Evolutionary conservation across 1,284 basidiomycete genomes (phyloP).

Genomic region (Ceratobasidium sp.): DNA sequence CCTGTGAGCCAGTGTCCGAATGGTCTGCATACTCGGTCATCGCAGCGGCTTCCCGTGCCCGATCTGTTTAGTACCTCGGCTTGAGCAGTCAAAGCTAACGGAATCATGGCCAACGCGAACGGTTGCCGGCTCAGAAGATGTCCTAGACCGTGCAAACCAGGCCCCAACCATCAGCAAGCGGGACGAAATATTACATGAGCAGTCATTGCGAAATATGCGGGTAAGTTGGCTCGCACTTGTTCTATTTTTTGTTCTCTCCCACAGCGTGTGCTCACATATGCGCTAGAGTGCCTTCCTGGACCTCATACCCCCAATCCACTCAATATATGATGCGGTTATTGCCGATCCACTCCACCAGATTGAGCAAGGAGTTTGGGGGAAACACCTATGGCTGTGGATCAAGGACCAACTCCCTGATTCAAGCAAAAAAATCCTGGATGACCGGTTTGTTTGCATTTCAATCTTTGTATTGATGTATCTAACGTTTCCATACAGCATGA

Average conservation of each 20-base stretch:
- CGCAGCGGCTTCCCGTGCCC: not conserved
- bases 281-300: constrained; percentile 7
- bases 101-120: constrained; percentile 1
- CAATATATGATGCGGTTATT: not conserved
- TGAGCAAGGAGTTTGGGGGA: constrained; percentile 5
- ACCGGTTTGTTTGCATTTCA: not conserved
- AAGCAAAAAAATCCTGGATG: not conserved
- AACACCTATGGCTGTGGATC: not conserved
- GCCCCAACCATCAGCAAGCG: not conserved
- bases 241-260: not conserved
- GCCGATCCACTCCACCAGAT: constrained; percentile 3
- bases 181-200: not conserved
- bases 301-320: not conserved
- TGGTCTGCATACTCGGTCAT: not conserved
- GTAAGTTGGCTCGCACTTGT: not conserved
- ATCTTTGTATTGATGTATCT: too few relatives aligned
- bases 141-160: not conserved
- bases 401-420: not conserved
- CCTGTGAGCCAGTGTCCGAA: not conserved
- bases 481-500: not conserved
- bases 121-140: not conserved
- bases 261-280: too few relatives aligned
- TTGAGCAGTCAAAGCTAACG: not conserved
- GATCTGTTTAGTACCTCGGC: not conserved
- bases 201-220: not conserved